Evolutionary conservation across 352 stramenopile species (phyloP), one percentile per base, ranked within the genome.

Genomic region (Phytophthora foliorum): DNA sequence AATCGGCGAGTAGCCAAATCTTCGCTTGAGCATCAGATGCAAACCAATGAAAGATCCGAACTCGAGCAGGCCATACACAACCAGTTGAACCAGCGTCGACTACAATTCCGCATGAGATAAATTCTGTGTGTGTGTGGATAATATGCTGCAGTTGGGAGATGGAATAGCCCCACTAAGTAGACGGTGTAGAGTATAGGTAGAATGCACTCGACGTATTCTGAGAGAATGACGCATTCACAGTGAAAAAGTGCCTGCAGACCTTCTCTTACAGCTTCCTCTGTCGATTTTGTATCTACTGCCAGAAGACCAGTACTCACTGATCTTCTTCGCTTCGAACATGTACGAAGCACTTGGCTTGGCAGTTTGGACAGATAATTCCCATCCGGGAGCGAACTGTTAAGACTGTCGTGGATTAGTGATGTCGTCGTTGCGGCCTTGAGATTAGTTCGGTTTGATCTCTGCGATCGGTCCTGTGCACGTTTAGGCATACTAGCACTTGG

Each of bases 211-310:
- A 77, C 51, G 31, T 74, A 74, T 48, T 74, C 59, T 5, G 42
- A n/a, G 8, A 77, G 41, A 10, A 69, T 39, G 3, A 69, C 19
- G 36, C 66, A 72, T 38, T 76, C 67, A 22, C 57, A 67, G 21
- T 70, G 49, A 51, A 77, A 80, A n/a, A 76, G 58, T 25, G 60
- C 48, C 22, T 63, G 41, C 13, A 72, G 50, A 4, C 27, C 57
- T 34, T 67, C 24, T 22, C 25, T 19, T 1, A 44, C 22, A 10
- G 27, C 46, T 36, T 65, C 32, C 17, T 11, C 57, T 7, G 57
- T 17, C 9, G 57, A 34, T 38, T 32, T 46, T 19, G 25, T 13
- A 14, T 60, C 27, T 25, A 22, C 25, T 27, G 27, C 27, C 4
- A 36, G n/a, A 17, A 27, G 2, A 27, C 27, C 8, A 55, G 19